Conservation (phyloP, 768 basidiomycete genomes). For the Mycena pura region DNA sequence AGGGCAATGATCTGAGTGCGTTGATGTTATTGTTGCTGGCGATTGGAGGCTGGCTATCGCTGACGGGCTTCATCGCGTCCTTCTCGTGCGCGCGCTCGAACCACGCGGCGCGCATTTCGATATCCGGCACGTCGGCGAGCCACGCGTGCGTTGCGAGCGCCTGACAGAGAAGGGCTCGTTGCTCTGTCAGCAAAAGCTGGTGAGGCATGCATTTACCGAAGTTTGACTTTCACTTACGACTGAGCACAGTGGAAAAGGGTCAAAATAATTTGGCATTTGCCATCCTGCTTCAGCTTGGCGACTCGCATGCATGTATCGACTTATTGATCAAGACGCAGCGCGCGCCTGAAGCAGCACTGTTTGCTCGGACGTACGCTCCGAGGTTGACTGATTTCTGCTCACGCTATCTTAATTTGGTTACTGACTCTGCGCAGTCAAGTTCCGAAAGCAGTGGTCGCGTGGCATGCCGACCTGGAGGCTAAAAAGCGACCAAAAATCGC, state of each 20-base stretch:
- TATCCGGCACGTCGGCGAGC: too few relatives aligned
- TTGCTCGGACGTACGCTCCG: conserved; percentile 93
- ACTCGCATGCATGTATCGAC: conserved; percentile 80
- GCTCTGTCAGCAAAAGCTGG: conserved; percentile 73
- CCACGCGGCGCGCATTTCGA: too few relatives aligned
- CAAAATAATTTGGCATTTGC: conserved; percentile 97
- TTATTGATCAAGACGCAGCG: conserved; percentile 85
- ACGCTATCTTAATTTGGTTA: background rate
- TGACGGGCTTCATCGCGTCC: too few relatives aligned
- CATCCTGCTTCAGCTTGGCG: conserved; percentile 82
- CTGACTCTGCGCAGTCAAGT: conserved; percentile 53
- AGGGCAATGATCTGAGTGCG: conserved; percentile 87
- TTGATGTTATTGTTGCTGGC: conserved; percentile 84
- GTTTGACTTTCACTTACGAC: conserved; percentile 10
- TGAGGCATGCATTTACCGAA: conserved; percentile 40
- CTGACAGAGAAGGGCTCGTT: conserved; percentile 71
- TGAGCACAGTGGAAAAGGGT: conserved; percentile 66
- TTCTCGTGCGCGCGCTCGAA: too few relatives aligned
- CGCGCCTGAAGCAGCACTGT: conserved; percentile 90
- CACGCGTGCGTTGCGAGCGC: too few relatives aligned
- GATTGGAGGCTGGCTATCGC: too few relatives aligned
- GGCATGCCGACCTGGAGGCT: conserved; percentile 74
- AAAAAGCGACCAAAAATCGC: conserved; percentile 84
- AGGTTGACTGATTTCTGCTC: conserved; percentile 51
- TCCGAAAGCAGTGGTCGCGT: conserved; percentile 72